Base-by-base conservation (phyloP, 345 rosid species). In the Camelina sativa region DNA sequence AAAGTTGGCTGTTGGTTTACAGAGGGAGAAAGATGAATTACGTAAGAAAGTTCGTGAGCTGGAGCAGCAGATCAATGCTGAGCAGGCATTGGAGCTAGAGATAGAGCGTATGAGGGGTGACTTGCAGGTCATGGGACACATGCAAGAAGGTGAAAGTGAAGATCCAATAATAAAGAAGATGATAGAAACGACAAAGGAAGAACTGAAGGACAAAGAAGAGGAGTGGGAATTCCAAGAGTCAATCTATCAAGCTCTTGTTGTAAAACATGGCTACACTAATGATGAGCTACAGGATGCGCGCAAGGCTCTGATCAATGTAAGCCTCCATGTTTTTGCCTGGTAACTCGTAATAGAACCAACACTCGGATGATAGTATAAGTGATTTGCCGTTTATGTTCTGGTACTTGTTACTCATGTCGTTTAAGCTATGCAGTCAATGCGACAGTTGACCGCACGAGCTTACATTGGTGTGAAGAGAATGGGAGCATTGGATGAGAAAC, bases 41-140 rank as follows among this genome's bases (percentile, higher is more conserved):
- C 92, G 75, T 58, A 67, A 53, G 71, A 61, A 85, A 75, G 86
- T 91, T 30, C 44, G 79, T 72, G 83, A 84, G 52, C 79, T 89
- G 35, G 85, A 91, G 67, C 74, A 76, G 61, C 58, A 81, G 46
- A 80, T 93, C 6, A 96, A 93, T 83, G 85, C 82, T 11, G 87
- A 82, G 59, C 98, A 87, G 83, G 86, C 86, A 7, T 19, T 87
- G 72, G 96, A 90, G 76, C 76, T 89, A 82, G 97, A 89, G 84
- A 87, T 87, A 61, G 86, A 91, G 88, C 83, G 86, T 3, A 48
- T 87, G 85, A 89, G 80, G 68, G 91, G 96, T 3, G 80, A 80
- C 16, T 62, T 82, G 69, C 76, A 85, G 72, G 86, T 89, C 41
- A 84, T 84, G 90, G 83, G 74, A 69, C 96, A 89, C 83, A 84